Percentiles rank a stretch among this genome's conserved stretches.
phyloP scores from a whole-genome alignment of 1,139 yeast species.

The Candida neerlandica region DNA sequence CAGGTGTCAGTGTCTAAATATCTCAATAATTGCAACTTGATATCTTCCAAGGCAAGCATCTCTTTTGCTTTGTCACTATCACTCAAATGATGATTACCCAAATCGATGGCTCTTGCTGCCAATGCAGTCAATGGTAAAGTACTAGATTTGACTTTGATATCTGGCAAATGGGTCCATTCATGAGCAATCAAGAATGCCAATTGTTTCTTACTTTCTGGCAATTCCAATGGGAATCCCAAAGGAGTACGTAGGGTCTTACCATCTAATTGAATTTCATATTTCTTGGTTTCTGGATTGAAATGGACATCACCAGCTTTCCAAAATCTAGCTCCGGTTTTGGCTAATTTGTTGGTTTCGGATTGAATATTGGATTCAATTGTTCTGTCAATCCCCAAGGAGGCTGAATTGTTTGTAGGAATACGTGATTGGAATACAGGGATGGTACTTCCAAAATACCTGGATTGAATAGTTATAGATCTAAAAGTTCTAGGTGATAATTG shows the following conservation, averaged over 20 bases:
- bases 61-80: slow-evolving; percentile 41
- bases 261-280: slow-evolving; percentile 66
- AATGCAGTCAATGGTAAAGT: slow-evolving; percentile 85
- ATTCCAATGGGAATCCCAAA: slow-evolving; percentile 64
- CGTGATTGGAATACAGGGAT: slow-evolving; percentile 1
- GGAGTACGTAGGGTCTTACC: slow-evolving; percentile 83
- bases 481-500: not conserved
- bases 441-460: slow-evolving; percentile 1
- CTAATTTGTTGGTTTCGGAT: slow-evolving; percentile 70
- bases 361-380: slow-evolving; percentile 54
- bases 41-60: slow-evolving; percentile 51
- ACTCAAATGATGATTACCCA: slow-evolving; percentile 32
- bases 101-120: slow-evolving; percentile 83
- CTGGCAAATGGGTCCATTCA: slow-evolving; percentile 84
- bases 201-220: slow-evolving; percentile 61
- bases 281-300: slow-evolving; percentile 26
- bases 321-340: slow-evolving; percentile 72
- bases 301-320: slow-evolving; percentile 78
- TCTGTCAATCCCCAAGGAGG: slow-evolving; percentile 38
- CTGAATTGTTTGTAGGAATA: slow-evolving; percentile 5
- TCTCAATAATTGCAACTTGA: slow-evolving; percentile 62
- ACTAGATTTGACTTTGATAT: slow-evolving; percentile 73
- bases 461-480: slow-evolving; percentile 1
- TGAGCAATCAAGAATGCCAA: slow-evolving; percentile 78
- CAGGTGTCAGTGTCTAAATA: slow-evolving; percentile 94